Conservation (phyloP, 2,329 filamentous ascomycete genomes). For the Alternaria brassicicola region DNA sequence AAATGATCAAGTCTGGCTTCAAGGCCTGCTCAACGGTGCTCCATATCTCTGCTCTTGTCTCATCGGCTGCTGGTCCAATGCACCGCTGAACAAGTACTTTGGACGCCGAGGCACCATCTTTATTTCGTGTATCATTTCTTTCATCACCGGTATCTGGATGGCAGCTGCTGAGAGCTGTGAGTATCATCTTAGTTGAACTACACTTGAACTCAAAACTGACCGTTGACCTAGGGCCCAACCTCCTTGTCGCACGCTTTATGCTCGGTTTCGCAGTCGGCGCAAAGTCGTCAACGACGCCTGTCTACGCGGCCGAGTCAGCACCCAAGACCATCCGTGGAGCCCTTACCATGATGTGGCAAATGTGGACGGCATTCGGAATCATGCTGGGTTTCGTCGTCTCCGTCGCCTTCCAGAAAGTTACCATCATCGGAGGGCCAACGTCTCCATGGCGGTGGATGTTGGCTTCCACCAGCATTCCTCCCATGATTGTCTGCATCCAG, state of each 20-base stretch:
- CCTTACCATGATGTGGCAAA: slow-evolving; percentile 61
- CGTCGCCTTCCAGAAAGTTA: slow-evolving; percentile 37
- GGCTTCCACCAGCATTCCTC: slow-evolving; percentile 40
- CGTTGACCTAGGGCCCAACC: slow-evolving; percentile 26
- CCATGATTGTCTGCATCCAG: slow-evolving; percentile 38
- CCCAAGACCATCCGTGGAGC: slow-evolving; percentile 58
- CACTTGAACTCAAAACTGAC: not conserved
- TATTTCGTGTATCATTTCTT: slow-evolving; percentile 43
- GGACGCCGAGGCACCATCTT: slow-evolving; percentile 44
- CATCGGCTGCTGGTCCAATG: slow-evolving; percentile 44
- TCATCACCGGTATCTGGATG: slow-evolving; percentile 43
- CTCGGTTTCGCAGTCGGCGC: slow-evolving; percentile 43
- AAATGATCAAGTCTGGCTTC: slow-evolving; percentile 33
- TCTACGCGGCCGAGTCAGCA: slow-evolving; percentile 57
- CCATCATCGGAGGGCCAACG: slow-evolving; percentile 27
- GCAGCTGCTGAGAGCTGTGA: slow-evolving; percentile 37
- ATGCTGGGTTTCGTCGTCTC: slow-evolving; percentile 43
- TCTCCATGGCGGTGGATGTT: slow-evolving; percentile 45
- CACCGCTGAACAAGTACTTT: slow-evolving; percentile 40
- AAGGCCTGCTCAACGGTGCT: slow-evolving; percentile 39
- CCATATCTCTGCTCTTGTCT: slow-evolving; percentile 50
- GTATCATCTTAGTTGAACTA: not conserved
- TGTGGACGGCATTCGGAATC: slow-evolving; percentile 49
- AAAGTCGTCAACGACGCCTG: slow-evolving; percentile 51
- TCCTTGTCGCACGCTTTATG: slow-evolving; percentile 41